Base-by-base conservation (phyloP, 2,329 filamentous ascomycete genomes). In the Talaromyces piceae region DNA sequence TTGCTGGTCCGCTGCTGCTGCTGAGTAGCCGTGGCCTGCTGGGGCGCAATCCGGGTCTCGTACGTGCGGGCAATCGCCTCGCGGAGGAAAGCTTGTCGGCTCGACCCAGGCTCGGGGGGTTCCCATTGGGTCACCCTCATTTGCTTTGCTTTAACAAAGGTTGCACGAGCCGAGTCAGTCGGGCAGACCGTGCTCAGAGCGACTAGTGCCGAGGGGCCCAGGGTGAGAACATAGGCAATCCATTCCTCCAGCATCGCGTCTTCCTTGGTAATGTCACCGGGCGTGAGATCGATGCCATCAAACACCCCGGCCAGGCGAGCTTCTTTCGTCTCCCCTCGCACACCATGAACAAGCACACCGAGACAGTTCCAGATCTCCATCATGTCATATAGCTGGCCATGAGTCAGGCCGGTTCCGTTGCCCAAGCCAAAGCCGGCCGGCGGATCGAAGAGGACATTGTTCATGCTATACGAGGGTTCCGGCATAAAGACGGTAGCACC, bases 281-380 rank as follows among this genome's bases (percentile, higher is more conserved):
- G 67, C 53, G 76, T 67, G 51, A 78, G 71, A 50, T 78, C 72
- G 18, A 76, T 73, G 16, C 69, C 69, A n/a, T 81, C 75, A 58
- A 78, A 84, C 27, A 84, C 67, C 5, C 81, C 81, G 52, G 69
- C 73, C 27, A 73, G 67, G 26, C 79, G 71, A 22, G 81, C 81
- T 58, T 81, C 74, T 20, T 70, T 68, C 25, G 74, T 75, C 48
- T 76, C 75, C 1, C 76, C 79, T 51, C 78, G 75, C 45, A 83
- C 76, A 8, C 73, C 74, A 47, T 79, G 75, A 3, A 84, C 64
- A 6, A 85, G 65, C 5, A 77, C 74, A 18, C 73, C 72, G 37
- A 84, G 62, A 58, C 81, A 83, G 8, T 76, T 80, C 81, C 81
- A 84, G 9, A 84, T 72, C 58, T 84, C 82, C 33, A 74, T 80